Evolutionary conservation across 2,329 filamentous ascomycete genomes (phyloP).

Genomic region (Talaromyces sp.): DNA sequence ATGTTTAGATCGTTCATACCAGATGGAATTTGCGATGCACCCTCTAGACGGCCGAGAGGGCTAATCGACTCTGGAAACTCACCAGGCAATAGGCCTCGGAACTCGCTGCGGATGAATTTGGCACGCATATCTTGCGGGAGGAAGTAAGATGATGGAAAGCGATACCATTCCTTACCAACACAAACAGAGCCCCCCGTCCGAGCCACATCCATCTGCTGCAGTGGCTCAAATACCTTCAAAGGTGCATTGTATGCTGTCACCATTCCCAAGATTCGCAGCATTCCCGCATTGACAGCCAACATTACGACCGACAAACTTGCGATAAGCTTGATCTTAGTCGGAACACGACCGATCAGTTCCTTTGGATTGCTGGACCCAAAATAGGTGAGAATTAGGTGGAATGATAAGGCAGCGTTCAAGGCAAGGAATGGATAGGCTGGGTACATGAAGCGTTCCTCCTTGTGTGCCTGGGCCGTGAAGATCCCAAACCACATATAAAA

Average conservation of each 20-base stretch:
- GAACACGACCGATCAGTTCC: constrained; percentile 70
- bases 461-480: constrained; percentile 91
- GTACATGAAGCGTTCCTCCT: constrained; percentile 99
- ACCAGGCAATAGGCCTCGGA: constrained; percentile 83
- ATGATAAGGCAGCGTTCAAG: constrained; percentile 80
- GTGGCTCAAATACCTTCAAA: constrained; percentile 60
- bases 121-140: constrained; percentile 79
- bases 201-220: constrained; percentile 55
- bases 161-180: constrained; percentile 97
- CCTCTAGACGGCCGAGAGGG: constrained; percentile 73
- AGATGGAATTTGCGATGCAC: constrained; percentile 77
- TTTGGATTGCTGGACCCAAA: constrained; percentile 71
- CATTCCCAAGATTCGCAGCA: constrained; percentile 74
- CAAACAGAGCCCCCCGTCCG: constrained; percentile 72
- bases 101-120: constrained; percentile 90
- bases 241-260: constrained; percentile 84
- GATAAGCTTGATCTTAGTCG: constrained; percentile 72
- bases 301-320: constrained; percentile 64
- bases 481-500: constrained; percentile 95
- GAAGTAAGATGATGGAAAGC: constrained; percentile 92
- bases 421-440: constrained; percentile 89
- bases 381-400: constrained; percentile 77
- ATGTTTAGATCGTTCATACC: constrained; percentile 93
- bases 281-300: constrained; percentile 65
- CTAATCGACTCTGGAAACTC: constrained; percentile 77